A percentile compares a stretch with the other conserved stretches of the same genome.
These are phyloP conservation scores for Tetracentron sinense DNA, from an alignment of 164 flowering plant genomes.

Conservation along the genomic window DNA sequence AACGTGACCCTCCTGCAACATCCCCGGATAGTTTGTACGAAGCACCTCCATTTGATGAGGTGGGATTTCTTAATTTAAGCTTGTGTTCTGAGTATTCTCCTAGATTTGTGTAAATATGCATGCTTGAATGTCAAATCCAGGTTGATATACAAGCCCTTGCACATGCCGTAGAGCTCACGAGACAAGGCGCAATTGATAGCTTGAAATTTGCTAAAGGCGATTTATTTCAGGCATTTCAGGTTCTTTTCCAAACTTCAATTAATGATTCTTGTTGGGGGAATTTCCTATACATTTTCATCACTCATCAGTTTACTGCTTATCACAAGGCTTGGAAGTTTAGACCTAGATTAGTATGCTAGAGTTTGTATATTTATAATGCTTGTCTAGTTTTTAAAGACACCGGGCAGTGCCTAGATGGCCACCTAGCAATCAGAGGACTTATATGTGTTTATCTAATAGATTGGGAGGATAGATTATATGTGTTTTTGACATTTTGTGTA, in stretches of 20 bases:
- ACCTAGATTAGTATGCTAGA: neutral
- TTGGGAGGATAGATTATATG: too few relatives aligned
- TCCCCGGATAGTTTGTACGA: conserved; percentile 70
- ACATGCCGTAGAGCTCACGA: conserved; percentile 96
- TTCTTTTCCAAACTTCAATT: conserved; percentile 16
- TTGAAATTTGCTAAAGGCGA: conserved; percentile 89
- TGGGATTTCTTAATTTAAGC: conserved; percentile 19
- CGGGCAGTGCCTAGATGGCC: too few relatives aligned
- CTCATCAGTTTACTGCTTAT: neutral
- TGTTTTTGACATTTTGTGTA: too few relatives aligned
- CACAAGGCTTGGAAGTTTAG: neutral
- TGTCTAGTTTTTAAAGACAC: too few relatives aligned
- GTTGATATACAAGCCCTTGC: conserved; percentile 98
- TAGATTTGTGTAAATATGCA: conserved; percentile 3
- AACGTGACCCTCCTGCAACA: conserved; percentile 75
- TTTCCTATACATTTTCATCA: neutral
- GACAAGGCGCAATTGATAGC: conserved; percentile 97
- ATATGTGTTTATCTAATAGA: too few relatives aligned
- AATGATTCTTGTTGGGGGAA: neutral
- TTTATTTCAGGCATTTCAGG: conserved; percentile 89
- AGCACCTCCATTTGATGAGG: conserved; percentile 98
- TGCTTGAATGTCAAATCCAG: conserved; percentile 32
- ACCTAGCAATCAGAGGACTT: too few relatives aligned
- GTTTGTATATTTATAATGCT: too few relatives aligned
- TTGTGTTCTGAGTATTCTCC: neutral